Percentiles rank a stretch among this genome's conserved stretches.
These are phyloP conservation scores for Yamagishiella unicocca DNA, from an alignment of 139 green algal species.

Conservation along the genomic window DNA sequence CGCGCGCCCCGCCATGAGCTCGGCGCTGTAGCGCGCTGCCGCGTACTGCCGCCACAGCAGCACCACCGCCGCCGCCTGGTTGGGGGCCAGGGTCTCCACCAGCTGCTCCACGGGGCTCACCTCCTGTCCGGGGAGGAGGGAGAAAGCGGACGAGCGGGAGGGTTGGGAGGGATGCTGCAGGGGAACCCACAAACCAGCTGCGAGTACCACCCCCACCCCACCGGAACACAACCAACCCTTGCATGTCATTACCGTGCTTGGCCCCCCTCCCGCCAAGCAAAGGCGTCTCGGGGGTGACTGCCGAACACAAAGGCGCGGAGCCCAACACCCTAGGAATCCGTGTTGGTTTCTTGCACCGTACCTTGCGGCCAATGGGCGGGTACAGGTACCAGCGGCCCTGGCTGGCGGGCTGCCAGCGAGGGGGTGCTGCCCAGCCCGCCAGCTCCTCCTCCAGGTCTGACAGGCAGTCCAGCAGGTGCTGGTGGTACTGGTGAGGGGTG, in stretches of 20 bases:
- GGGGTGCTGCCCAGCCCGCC: conserved; percentile 1
- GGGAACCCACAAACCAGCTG: too few relatives aligned
- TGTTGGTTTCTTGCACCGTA: too few relatives aligned
- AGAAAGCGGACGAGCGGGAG: background rate
- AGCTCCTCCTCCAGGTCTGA: conserved; percentile 31
- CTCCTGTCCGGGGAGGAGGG: background rate
- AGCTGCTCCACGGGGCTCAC: conserved; percentile 25
- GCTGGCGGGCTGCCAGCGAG: conserved; percentile 2
- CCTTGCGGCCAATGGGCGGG: conserved; percentile 41
- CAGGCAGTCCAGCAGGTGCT: background rate
- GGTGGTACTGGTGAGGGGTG: conserved; percentile 5
- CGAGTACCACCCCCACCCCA: too few relatives aligned
- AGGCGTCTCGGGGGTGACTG: too few relatives aligned
- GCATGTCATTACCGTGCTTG: too few relatives aligned
- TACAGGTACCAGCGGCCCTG: conserved; percentile 39
- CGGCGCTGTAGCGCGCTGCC: conserved; percentile 19
- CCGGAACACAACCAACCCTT: too few relatives aligned
- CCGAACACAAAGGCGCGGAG: too few relatives aligned
- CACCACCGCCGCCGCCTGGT: conserved; percentile 8
- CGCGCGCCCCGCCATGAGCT: conserved; percentile 42
- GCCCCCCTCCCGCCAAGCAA: too few relatives aligned
- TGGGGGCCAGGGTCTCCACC: conserved; percentile 5
- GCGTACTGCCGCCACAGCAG: conserved; percentile 42
- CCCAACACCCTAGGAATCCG: too few relatives aligned
- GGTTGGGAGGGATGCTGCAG: too few relatives aligned